Base-by-base conservation (phyloP, 257 asterid genomes). In the Primulina huaijiensis region DNA sequence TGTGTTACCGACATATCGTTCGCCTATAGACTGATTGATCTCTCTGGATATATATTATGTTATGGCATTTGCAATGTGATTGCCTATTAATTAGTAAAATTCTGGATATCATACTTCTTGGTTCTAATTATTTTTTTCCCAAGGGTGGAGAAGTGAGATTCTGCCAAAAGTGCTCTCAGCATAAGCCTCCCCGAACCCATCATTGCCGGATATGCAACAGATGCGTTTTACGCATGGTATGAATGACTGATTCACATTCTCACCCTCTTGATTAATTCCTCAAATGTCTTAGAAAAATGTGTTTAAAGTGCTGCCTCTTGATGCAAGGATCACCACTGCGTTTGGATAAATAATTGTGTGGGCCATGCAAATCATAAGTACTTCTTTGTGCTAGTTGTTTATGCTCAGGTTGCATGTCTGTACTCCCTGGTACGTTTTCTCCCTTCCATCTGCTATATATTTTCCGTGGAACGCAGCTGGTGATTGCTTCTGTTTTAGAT, bases 101-200 rank as follows among this genome's bases (percentile, higher is more conserved):
- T 60, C 33, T 38, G 16, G 16, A 38, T 35, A 23, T 6, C 7
- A 35, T 11, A 38, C 50, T 38, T 38, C 16, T 10, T 52, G 17
- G 27, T 34, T 46, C 65, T 79, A 67, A 80, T 40, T 59, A 31
- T 33, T 52, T 62, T 62, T 46, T 67, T 77, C 55, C 85, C 87
- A 89, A 93, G 97, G 94, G 96, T 75, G 94, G 97, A 60, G 92
- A 89, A 73, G 82, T 90, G 79, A 86, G 98, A 79, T 93, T 82
- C 82, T 93, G 98, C 80, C 96, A 93, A 64, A 93, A 93, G 85
- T 93, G 97, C 73, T 78, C 86, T 16, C 89, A 79, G 76, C 76
- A 89, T 76, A 93, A 93, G 89, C 97, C 98, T 62, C 96, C 97
- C 19, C 89, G 97, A 25, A 92, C 98, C 35, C 97, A 93, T 77